Percentiles rank a stretch among this genome's conserved stretches.
phyloP scores from a whole-genome alignment of 768 basidiomycete species.

The Antrodiella citrinella region DNA sequence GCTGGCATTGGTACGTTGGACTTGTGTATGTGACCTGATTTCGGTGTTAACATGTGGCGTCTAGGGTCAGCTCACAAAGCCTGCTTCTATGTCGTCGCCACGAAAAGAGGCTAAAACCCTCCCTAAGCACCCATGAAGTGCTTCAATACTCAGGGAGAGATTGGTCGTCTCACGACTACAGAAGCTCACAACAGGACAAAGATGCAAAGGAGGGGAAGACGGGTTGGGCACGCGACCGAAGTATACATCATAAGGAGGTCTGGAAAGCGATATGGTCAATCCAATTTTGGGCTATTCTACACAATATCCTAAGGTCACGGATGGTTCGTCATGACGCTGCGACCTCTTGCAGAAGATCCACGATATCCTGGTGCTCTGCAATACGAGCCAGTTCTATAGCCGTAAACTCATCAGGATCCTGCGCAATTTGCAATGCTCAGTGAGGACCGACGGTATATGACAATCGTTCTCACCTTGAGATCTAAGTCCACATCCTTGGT shows the following conservation, averaged over 20 bases:
- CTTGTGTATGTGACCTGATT: neutral
- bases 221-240: no score
- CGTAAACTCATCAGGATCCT: constrained; percentile 65
- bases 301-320: neutral
- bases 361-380: constrained; percentile 50
- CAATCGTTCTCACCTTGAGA: constrained; percentile 44
- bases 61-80: constrained; percentile 33
- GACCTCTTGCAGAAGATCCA: constrained; percentile 23
- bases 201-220: no score
- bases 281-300: neutral
- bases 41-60: constrained; percentile 6
- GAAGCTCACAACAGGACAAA: no score
- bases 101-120: neutral
- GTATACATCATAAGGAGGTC: neutral
- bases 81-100: no score
- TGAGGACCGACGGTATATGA: neutral
- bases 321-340: neutral
- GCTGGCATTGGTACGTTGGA: constrained; percentile 60
- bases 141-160: no score
- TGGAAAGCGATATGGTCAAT: neutral
- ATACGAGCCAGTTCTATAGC: constrained; percentile 52
- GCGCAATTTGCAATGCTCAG: constrained; percentile 6
- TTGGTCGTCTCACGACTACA: no score
- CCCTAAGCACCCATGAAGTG: neutral
- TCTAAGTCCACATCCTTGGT: constrained; percentile 53